Evolutionary conservation across 2,329 filamentous ascomycete genomes (phyloP).

Genomic region (Alternaria consortialis): DNA sequence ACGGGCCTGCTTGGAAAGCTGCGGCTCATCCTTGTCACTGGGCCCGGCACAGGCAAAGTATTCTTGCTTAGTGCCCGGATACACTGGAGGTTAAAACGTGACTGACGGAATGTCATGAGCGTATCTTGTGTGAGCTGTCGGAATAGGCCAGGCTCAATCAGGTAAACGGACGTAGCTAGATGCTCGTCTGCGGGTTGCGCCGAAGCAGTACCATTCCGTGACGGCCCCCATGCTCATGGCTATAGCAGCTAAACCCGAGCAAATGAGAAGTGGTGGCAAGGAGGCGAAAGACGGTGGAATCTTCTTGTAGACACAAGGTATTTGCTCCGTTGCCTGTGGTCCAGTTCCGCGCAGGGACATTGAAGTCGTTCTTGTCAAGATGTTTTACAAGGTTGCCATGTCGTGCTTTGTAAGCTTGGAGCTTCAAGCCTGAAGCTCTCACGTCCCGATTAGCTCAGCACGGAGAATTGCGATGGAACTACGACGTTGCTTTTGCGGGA

Average conservation of each 20-base stretch:
- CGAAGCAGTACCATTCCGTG: neutral
- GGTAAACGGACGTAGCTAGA: neutral
- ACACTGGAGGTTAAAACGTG: neutral
- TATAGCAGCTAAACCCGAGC: neutral
- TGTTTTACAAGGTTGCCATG: neutral
- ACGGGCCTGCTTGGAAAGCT: neutral
- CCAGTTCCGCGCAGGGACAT: neutral
- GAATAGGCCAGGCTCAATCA: neutral
- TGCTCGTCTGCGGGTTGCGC: neutral
- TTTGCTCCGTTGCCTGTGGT: neutral
- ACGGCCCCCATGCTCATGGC: neutral
- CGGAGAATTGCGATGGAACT: neutral
- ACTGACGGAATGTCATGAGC: neutral
- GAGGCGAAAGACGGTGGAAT: neutral
- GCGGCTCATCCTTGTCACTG: neutral
- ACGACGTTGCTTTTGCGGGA: slow-evolving; percentile 1
- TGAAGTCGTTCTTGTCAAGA: neutral
- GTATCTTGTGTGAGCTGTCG: neutral
- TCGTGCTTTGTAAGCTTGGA: neutral
- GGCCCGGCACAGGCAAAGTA: neutral
- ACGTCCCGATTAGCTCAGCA: neutral
- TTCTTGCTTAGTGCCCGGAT: neutral
- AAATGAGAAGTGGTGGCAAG: neutral
- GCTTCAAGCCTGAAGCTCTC: neutral
- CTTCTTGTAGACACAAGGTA: neutral